Conservation (phyloP, 139 green algal species). For the Pleodorina starrii region DNA sequence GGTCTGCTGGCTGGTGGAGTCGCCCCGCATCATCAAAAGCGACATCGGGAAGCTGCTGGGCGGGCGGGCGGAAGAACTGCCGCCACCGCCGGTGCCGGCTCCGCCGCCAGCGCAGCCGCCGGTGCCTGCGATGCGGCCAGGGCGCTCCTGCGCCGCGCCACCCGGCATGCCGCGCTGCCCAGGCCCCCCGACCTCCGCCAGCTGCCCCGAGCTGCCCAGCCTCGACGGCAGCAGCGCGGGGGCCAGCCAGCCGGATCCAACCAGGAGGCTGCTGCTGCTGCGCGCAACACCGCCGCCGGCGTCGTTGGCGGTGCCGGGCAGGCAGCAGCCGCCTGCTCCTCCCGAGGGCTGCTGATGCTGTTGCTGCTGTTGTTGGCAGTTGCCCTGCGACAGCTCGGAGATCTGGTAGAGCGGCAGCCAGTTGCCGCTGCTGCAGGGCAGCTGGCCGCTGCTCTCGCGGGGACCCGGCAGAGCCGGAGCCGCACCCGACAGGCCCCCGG, state of each 20-base stretch:
- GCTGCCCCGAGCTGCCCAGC: not conserved
- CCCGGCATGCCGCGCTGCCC: too few species aligned
- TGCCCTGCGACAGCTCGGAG: too few species aligned
- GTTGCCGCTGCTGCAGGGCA: too few species aligned
- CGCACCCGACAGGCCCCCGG: too few species aligned
- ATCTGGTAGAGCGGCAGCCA: not conserved
- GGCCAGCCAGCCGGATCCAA: not conserved
- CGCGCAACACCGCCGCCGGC: not conserved
- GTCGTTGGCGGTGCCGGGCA: not conserved
- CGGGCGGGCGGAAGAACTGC: too few species aligned
- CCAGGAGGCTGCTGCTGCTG: not conserved
- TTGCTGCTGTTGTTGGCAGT: too few species aligned
- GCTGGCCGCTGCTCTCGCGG: too few species aligned
- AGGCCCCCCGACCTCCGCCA: too few species aligned
- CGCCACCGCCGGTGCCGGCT: not conserved
- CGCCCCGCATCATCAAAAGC: not conserved
- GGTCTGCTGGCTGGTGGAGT: not conserved
- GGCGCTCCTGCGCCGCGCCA: too few species aligned
- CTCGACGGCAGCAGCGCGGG: not conserved
- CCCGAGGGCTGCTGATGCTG: too few species aligned
- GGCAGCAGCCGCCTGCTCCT: not conserved
- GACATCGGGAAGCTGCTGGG: not conserved
- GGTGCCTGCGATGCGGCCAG: not conserved
- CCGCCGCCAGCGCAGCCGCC: not conserved
- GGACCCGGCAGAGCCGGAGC: too few species aligned